Conservation (phyloP, 148 eudicot genomes). For the Talinum fruticosum region DNA sequence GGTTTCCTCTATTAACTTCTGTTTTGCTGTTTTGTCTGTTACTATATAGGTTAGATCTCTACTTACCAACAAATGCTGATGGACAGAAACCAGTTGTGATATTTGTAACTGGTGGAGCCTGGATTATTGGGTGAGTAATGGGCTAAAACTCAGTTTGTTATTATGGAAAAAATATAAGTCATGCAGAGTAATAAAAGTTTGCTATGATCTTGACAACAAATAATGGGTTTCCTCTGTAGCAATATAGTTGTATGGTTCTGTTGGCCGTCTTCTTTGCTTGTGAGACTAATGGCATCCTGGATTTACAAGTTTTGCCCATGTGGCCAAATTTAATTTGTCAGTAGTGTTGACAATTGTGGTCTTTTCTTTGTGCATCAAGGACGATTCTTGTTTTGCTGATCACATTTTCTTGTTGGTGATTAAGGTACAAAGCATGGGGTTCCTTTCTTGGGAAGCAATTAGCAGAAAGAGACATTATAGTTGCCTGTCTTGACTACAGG, state of each 20-base stretch:
- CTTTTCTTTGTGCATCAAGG: neutral
- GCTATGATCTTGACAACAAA: no score
- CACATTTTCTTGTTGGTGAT: constrained; percentile 15
- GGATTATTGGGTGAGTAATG: constrained; percentile 94
- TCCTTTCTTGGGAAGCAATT: constrained; percentile 84
- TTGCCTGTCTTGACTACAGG: constrained; percentile 98
- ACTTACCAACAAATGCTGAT: constrained; percentile 57
- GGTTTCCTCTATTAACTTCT: neutral
- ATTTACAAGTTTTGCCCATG: no score
- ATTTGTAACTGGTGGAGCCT: constrained; percentile 98
- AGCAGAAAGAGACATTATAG: constrained; percentile 85
- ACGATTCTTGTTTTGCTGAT: constrained; percentile 12
- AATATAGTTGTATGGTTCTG: no score
- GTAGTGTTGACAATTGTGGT: neutral
- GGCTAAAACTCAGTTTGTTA: neutral
- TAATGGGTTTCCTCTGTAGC: no score
- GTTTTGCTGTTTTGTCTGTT: constrained; percentile 16
- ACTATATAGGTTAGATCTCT: constrained; percentile 79
- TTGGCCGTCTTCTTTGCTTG: no score
- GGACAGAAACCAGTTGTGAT: constrained; percentile 74
- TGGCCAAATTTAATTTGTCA: no score
- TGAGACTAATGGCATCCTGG: no score
- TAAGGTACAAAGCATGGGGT: constrained; percentile 99
- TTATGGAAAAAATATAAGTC: no score
- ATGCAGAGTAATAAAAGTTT: no score